Conservation (phyloP, 176 grass and related monocot species). For the Panicum miliaceum region DNA sequence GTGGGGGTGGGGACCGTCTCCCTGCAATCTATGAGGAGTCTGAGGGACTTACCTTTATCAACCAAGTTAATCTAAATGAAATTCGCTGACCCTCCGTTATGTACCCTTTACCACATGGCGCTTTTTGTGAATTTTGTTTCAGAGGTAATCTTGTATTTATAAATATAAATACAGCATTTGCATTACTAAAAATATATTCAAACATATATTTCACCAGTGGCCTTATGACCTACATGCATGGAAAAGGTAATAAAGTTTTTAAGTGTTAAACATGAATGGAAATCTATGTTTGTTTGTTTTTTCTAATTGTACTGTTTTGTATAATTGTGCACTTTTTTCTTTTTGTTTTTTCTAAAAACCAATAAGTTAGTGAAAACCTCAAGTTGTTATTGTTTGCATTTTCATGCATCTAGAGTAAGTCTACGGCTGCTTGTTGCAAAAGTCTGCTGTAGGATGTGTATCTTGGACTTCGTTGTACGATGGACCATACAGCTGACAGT, state of each 20-base stretch:
- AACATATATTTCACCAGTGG: neutral
- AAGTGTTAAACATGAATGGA: neutral
- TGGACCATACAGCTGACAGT: neutral
- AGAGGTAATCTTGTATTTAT: neutral
- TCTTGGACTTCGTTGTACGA: neutral
- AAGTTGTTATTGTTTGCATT: neutral
- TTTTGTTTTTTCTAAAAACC: neutral
- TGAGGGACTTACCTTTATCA: neutral
- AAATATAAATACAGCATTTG: neutral
- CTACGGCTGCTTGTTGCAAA: conserved; percentile 2
- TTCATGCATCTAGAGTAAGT: conserved; percentile 27
- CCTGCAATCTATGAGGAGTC: neutral
- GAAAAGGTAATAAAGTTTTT: neutral
- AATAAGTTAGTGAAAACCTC: neutral
- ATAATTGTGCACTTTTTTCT: neutral
- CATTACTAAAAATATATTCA: neutral
- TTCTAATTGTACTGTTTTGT: neutral
- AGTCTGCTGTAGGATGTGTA: neutral
- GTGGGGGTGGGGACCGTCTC: neutral
- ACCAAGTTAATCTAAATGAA: neutral
- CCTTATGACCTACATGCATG: neutral
- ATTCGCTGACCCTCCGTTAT: neutral
- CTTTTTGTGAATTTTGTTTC: neutral
- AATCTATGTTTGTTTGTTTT: neutral
- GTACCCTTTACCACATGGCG: neutral